phyloP scores from a whole-genome alignment of 192 early-diverging fungal species.

The Linnemannia elongata region DNA sequence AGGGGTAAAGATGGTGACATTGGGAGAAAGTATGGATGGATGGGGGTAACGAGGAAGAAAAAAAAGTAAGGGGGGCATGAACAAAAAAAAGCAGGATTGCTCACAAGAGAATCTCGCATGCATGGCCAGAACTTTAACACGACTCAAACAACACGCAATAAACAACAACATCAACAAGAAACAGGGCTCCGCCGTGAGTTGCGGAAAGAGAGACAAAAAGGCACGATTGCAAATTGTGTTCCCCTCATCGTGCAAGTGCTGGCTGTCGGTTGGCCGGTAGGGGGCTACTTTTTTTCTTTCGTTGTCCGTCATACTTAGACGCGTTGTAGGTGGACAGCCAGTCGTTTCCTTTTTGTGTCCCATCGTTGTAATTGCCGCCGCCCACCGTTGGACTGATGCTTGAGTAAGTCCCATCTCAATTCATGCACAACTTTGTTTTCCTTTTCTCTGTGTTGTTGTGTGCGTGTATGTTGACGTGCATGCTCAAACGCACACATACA shows the following conservation, averaged over 20 bases:
- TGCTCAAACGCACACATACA: background rate
- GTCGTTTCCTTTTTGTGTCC: background rate
- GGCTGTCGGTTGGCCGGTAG: background rate
- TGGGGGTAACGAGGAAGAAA: background rate
- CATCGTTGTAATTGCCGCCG: constrained; percentile 1
- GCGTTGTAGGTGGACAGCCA: background rate
- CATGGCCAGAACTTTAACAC: constrained; percentile 16
- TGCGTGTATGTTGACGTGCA: background rate
- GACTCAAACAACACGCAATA: background rate
- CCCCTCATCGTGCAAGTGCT: background rate
- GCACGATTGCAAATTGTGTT: background rate
- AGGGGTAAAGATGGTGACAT: background rate
- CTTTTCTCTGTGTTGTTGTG: background rate
- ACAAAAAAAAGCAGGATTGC: constrained; percentile 6
- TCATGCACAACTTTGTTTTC: background rate
- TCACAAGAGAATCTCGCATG: constrained; percentile 8
- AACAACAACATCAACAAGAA: background rate
- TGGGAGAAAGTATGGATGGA: background rate
- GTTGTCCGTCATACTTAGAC: background rate
- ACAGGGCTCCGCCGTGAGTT: background rate
- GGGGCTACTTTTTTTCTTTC: background rate
- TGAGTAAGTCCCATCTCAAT: constrained; percentile 4
- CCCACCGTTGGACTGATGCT: background rate
- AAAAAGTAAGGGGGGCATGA: constrained; percentile 14
- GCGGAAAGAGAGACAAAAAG: background rate